These are phyloP conservation scores for Amanita molliuscula DNA, from an alignment of 768 basidiomycete genomes.

Conservation along the genomic window DNA sequence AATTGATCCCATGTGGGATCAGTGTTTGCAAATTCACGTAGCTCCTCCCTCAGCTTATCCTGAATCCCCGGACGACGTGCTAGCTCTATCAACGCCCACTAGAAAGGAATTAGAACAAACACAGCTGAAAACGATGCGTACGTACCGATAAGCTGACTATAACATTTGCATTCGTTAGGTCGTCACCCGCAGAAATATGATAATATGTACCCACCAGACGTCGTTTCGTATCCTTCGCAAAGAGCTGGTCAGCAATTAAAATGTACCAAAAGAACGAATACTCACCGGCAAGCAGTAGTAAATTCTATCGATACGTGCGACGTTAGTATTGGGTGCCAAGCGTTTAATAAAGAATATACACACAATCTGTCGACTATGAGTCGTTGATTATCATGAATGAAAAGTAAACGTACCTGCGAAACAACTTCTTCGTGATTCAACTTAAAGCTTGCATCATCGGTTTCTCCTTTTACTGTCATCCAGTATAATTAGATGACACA, in stretches of 20 bases:
- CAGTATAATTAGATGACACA: not conserved
- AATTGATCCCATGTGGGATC: slow-evolving; percentile 32
- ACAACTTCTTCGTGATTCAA: slow-evolving; percentile 28
- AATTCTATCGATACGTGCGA: slow-evolving; percentile 16
- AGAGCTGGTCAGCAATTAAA: not conserved
- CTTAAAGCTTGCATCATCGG: slow-evolving; percentile 16
- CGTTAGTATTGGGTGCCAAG: not conserved
- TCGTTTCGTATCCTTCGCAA: slow-evolving; percentile 42
- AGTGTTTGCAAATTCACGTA: slow-evolving; percentile 6
- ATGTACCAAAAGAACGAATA: not conserved
- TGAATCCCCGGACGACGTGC: slow-evolving; percentile 12
- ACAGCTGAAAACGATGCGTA: no score
- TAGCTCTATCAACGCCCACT: slow-evolving; percentile 17
- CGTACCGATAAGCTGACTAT: not conserved
- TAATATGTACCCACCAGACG: slow-evolving; percentile 25
- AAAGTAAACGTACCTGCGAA: slow-evolving; percentile 18
- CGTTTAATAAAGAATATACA: not conserved
- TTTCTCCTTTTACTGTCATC: slow-evolving; percentile 25
- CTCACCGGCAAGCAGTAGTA: slow-evolving; percentile 26
- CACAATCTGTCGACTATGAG: slow-evolving; percentile 7
- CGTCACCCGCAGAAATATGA: not conserved
- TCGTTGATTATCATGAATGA: not conserved
- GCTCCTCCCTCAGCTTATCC: slow-evolving; percentile 11
- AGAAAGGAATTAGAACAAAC: not conserved
- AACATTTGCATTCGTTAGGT: not conserved